phyloP scores from a whole-genome alignment of 2,329 filamentous ascomycete species.

The Colletotrichum lini region DNA sequence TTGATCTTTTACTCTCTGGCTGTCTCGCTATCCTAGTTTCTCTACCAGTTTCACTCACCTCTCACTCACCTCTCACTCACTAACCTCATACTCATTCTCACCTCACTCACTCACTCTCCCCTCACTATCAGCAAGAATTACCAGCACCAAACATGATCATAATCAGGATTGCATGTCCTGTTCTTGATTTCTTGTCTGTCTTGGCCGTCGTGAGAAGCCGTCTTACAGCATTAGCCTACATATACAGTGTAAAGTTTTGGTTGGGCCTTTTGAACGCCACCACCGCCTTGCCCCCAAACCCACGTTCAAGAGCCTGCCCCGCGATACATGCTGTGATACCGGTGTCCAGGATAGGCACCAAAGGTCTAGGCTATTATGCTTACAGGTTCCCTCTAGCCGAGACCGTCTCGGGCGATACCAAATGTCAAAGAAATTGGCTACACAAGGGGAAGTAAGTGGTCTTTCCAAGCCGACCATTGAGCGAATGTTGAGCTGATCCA shows the following conservation, averaged over 20 bases:
- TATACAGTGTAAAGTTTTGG: slow-evolving; percentile 33
- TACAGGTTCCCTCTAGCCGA: slow-evolving; percentile 1
- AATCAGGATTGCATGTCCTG: slow-evolving; percentile 35
- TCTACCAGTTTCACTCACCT: no score
- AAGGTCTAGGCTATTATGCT: slow-evolving; percentile 20
- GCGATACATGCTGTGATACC: slow-evolving; percentile 4
- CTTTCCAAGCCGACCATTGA: neutral
- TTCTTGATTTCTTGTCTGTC: slow-evolving; percentile 39
- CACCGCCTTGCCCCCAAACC: neutral
- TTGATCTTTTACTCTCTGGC: no score
- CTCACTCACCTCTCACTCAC: no score
- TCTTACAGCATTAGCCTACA: slow-evolving; percentile 42
- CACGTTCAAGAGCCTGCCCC: neutral
- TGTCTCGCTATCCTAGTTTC: no score
- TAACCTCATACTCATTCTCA: no score
- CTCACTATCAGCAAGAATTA: no score
- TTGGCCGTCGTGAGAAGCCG: slow-evolving; percentile 19
- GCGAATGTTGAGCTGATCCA: slow-evolving; percentile 9
- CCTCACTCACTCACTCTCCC: no score
- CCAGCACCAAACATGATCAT: neutral
- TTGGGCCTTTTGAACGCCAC: slow-evolving; percentile 25
- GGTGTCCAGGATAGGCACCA: slow-evolving; percentile 5
- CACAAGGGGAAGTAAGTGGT: neutral
- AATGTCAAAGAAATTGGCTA: slow-evolving; percentile 13
- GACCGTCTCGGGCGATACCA: slow-evolving; percentile 15